Evolutionary conservation across 306 rosid genomes (phyloP), one percentile per base, ranked within the genome.

Genomic region (Citrullus mucosospermus): DNA sequence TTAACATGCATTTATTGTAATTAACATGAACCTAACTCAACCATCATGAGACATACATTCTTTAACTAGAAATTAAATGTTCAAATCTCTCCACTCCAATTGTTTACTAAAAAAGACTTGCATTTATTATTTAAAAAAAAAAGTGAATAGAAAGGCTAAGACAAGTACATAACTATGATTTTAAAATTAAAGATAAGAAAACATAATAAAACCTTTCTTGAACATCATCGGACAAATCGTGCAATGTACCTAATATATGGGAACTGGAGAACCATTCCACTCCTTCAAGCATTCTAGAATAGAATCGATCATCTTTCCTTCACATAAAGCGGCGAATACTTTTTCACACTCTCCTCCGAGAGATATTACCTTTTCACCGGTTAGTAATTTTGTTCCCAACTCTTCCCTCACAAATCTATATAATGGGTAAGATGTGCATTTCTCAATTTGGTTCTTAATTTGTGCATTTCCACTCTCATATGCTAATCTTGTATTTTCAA

Each of bases 241-340:
- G 6, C 0, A 1, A 51, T 3, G 0, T 3, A 3, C 16, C 6
- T 91, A 93, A 78, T 82, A 86, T 16, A 91, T 87, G 3, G 97
- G 93, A 82, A 93, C 87, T 78, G 98, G 97, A 15, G 88, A 87
- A 75, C 98, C 98, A 34, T 87, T 88, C 98, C 98, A 93, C 9
- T 86, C 96, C 2, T 77, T 82, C 34, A 90, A 88, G 76, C 98
- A 93, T 30, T 83, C 93, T 56, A 93, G 55, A 34, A 93, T 75
- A 1, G 98, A 95, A 82, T 93, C 93, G 60, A 91, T 89, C 17
- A 90, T 84, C 78, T 88, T 90, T 0, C 97, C 97, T 71, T 90
- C 81, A 53, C 97, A 88, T 70, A 91, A 65, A 0, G 98, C 97
- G 4, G 86, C 76, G 82, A 91, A 93, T 28, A 93, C 76, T 81